These are phyloP conservation scores for Boechera stricta DNA, from an alignment of 345 rosid species.

Conservation along the genomic window DNA sequence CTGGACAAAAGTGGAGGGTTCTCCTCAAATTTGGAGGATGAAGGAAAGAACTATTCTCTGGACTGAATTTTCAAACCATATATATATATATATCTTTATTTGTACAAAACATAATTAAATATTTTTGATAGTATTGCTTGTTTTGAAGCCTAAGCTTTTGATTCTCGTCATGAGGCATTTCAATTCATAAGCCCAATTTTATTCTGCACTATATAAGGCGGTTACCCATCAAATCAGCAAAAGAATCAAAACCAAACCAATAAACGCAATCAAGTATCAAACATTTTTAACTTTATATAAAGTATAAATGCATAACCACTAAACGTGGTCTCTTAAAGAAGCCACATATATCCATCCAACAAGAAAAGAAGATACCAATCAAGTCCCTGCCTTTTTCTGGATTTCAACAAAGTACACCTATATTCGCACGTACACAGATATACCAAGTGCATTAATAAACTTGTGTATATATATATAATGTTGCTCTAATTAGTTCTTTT, in stretches of 20 bases:
- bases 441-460: neutral
- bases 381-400: neutral
- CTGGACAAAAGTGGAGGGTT: constrained; percentile 26
- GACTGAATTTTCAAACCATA: neutral
- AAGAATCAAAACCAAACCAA: constrained; percentile 38
- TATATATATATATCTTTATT: neutral
- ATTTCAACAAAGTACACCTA: constrained; percentile 6
- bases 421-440: neutral
- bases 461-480: neutral
- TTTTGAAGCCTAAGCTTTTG: constrained; percentile 25
- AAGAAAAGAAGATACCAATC: constrained; percentile 41
- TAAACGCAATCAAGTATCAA: constrained; percentile 33
- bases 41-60: constrained; percentile 32
- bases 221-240: constrained; percentile 30
- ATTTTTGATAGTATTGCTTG: constrained; percentile 23
- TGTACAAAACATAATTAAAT: neutral
- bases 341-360: constrained; percentile 20
- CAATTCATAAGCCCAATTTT: neutral
- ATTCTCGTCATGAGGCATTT: constrained; percentile 15
- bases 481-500: neutral
- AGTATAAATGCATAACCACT: constrained; percentile 16
- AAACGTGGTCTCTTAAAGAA: constrained; percentile 24
- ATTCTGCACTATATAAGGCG: neutral
- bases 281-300: constrained; percentile 35
- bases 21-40: constrained; percentile 18